Evolutionary conservation across 2,329 filamentous ascomycete species (phyloP), one percentile per base, ranked within the genome.

Genomic region (Calonectria pteridis): DNA sequence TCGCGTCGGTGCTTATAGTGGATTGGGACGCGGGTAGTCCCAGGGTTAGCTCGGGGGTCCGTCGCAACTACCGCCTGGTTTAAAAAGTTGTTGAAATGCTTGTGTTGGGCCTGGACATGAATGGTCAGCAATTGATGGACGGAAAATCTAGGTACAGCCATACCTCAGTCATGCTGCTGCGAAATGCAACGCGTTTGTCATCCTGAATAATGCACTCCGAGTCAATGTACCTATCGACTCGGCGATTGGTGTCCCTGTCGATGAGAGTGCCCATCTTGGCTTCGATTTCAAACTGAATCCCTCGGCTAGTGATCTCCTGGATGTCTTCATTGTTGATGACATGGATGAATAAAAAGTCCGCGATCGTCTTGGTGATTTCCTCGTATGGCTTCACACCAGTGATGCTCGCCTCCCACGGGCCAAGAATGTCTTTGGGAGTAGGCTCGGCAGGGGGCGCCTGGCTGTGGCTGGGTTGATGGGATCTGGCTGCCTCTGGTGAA

Each of bases 101-200:
- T 93, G 85, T 98, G 96, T 86, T 98, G 95, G 49, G 86, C 85
- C 94, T 96, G 67, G 4, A 53, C 9, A 46, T 46, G 2, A 26
- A 69, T 10, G 14, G 64, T 82, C 71, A 83, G 82, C 49, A 35
- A 70, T 20, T 20, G 50, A 31, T 7, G 20, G 5, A 14, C 13
- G 20, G 26, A 18, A 4, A 26, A 23, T 37, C 26, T 7, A 31
- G 2, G 23, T 46, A 13, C 16, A 49, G 33, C 10, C 90, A 84
- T 87, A 97, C 95, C 87, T 95, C 92, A 6, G 94, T 96, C 96
- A 98, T 98, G 75, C 92, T 94, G 81, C 95, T 98, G 79, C 93
- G 91, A 81, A 98, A 99, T 0, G 89, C 89, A 35, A 94, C 88
- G 55, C 91, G 89, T 37, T 88, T 87, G 29, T 88, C 89, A 37